Conservation (phyloP, 495 filamentous ascomycete species). For the Penicillium daleae region DNA sequence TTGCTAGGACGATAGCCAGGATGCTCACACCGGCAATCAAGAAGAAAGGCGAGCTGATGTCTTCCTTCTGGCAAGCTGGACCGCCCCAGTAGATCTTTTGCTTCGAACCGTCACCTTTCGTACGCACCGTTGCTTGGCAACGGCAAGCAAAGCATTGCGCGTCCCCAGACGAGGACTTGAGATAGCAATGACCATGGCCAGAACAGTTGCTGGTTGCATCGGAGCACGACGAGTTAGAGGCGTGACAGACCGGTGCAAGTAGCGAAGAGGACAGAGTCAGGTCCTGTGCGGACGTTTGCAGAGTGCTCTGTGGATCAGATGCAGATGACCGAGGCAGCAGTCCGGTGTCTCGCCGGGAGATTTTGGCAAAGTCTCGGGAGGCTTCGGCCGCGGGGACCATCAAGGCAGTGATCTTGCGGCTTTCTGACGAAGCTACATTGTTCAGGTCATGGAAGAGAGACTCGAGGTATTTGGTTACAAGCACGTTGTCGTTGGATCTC, state of each 20-base stretch:
- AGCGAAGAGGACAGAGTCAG: conserved; percentile 28
- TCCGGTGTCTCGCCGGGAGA: conserved; percentile 9
- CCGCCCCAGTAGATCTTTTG: conserved; percentile 76
- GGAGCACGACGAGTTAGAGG: conserved; percentile 61
- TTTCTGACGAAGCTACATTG: conserved; percentile 18
- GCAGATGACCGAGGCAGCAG: background rate
- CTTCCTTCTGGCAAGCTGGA: conserved; percentile 86
- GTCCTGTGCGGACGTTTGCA: conserved; percentile 16
- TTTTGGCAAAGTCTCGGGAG: background rate
- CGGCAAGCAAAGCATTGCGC: conserved; percentile 74
- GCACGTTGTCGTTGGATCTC: conserved; percentile 1
- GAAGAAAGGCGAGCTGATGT: conserved; percentile 86
- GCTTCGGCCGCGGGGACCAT: conserved; percentile 19
- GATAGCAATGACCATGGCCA: conserved; percentile 70
- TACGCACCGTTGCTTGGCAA: conserved; percentile 59
- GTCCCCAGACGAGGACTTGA: conserved; percentile 55
- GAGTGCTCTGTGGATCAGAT: conserved; percentile 3
- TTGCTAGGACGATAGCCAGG: conserved; percentile 59
- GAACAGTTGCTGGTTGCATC: conserved; percentile 71
- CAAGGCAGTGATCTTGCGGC: conserved; percentile 29
- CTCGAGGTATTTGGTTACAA: conserved; percentile 19
- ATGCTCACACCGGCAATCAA: conserved; percentile 74
- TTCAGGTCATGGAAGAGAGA: conserved; percentile 28
- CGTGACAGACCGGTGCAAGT: conserved; percentile 60
- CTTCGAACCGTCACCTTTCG: conserved; percentile 49